These are phyloP conservation scores for Microdochium paspali DNA, from an alignment of 2,329 filamentous ascomycete species.

Conservation along the genomic window DNA sequence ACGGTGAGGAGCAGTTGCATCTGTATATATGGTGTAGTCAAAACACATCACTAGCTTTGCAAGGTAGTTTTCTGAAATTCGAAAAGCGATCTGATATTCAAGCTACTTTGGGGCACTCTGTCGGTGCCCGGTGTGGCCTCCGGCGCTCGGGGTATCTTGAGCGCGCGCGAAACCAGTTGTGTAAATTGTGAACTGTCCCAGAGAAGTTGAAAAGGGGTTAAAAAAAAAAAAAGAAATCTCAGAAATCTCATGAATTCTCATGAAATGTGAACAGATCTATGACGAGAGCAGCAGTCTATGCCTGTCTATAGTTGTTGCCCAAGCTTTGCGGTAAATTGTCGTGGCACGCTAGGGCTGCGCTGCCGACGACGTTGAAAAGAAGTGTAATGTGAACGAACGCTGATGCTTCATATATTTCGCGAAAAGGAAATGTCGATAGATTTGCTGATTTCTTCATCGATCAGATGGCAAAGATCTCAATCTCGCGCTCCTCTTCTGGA, in stretches of 20 bases:
- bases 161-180: neutral
- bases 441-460: neutral
- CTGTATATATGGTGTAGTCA: too few relatives aligned
- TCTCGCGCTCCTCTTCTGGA: constrained; percentile 14
- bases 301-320: neutral
- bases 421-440: neutral
- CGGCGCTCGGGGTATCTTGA: neutral
- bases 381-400: neutral
- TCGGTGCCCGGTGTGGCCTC: neutral
- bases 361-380: too few relatives aligned
- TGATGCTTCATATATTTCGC: neutral
- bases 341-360: too few relatives aligned
- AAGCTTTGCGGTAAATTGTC: too few relatives aligned
- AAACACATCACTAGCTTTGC: too few relatives aligned
- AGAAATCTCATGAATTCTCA: neutral
- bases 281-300: neutral
- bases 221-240: neutral
- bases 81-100: neutral
- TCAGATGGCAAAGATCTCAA: constrained; percentile 9
- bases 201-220: neutral
- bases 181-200: neutral
- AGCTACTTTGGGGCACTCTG: neutral
- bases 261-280: neutral
- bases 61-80: too few relatives aligned
- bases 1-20: too few relatives aligned